phyloP scores from a whole-genome alignment of 768 basidiomycete species.

The Kwoniella dejecticola region DNA sequence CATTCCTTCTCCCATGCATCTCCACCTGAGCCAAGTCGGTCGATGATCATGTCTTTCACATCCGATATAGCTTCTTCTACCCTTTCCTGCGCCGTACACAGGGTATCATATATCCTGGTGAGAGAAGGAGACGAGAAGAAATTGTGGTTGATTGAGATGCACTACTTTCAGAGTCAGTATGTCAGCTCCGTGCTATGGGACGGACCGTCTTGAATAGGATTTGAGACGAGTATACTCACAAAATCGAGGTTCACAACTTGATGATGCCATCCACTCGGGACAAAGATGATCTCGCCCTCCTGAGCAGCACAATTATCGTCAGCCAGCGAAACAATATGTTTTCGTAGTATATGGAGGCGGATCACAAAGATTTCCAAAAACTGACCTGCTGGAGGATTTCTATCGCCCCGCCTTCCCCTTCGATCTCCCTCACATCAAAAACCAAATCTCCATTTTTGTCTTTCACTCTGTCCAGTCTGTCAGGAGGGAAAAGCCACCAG shows the following conservation, averaged over 20 bases:
- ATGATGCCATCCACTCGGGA: conserved; percentile 56
- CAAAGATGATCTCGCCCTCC: conserved; percentile 55
- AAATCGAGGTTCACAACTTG: conserved; percentile 53
- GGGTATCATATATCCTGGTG: conserved; percentile 49
- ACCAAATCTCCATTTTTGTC: conserved; percentile 31
- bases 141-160: conserved; percentile 57
- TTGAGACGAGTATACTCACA: conserved; percentile 28
- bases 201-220: background rate
- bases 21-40: conserved; percentile 24
- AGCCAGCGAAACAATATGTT: background rate
- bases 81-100: conserved; percentile 51
- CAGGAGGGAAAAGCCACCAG: conserved; percentile 55
- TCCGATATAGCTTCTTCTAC: conserved; percentile 50
- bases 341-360: background rate
- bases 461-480: conserved; percentile 12
- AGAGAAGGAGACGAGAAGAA: conserved; percentile 48
- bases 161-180: conserved; percentile 25
- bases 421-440: conserved; percentile 49
- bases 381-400: conserved; percentile 44
- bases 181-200: background rate
- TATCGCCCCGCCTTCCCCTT: conserved; percentile 27
- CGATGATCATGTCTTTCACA: conserved; percentile 42
- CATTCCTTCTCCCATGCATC: conserved; percentile 51
- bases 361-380: background rate
- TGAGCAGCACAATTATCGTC: conserved; percentile 5